Conservation (phyloP, 345 rosid genomes). For the Gossypium mustelinum region DNA sequence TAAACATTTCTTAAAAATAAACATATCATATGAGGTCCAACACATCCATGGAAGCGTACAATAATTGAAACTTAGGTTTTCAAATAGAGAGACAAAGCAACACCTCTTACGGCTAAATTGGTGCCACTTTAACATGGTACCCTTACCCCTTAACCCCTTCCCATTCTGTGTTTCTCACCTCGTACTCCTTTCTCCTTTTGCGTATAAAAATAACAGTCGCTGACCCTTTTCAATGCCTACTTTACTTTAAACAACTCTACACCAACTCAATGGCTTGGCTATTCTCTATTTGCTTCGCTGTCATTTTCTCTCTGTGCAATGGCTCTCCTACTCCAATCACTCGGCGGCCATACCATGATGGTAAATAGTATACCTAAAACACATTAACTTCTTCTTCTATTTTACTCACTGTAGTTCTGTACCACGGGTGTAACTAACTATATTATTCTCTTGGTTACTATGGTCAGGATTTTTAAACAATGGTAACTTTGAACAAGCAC, state of each 20-base stretch:
- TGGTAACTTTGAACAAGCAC: constrained; percentile 66
- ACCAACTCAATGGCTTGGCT: constrained; percentile 13
- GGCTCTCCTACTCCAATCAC: not conserved
- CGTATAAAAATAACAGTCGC: not conserved
- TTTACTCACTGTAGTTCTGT: not conserved
- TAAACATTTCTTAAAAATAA: no score
- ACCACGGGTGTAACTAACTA: not conserved
- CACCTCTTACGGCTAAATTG: constrained; percentile 16
- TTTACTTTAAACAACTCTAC: not conserved
- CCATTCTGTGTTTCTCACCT: not conserved
- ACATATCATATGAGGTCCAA: no score
- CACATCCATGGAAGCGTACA: not conserved
- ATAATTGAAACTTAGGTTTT: not conserved
- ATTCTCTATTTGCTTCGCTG: constrained; percentile 7
- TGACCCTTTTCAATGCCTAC: not conserved
- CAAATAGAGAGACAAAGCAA: not conserved
- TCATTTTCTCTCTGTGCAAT: not conserved
- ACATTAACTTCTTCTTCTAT: not conserved
- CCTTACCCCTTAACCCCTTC: no score
- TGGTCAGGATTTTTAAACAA: constrained; percentile 56
- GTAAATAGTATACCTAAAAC: not conserved
- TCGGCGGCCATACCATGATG: not conserved
- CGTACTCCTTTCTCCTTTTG: not conserved
- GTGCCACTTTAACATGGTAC: constrained; percentile 13
- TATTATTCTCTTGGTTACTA: not conserved